A percentile compares a stretch with the other conserved stretches of the same genome.
Evolutionary conservation across 163 green algal genomes (phyloP).

Genomic region (Prototheca cutis): DNA sequence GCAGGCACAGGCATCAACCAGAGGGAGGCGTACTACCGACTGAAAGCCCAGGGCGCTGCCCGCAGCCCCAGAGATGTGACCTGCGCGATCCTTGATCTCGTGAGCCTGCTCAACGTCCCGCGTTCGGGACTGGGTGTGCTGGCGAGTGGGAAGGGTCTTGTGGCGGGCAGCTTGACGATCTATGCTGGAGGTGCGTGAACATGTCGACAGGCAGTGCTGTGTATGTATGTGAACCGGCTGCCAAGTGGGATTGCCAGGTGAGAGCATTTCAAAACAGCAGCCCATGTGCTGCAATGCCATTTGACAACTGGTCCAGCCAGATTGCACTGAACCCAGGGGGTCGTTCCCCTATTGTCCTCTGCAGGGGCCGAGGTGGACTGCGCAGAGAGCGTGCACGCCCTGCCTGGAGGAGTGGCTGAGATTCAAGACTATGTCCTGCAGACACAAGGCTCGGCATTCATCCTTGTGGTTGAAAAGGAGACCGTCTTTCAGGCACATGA

Average conservation of each 20-base stretch:
- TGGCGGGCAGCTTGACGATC: constrained; percentile 18
- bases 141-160: constrained; percentile 22
- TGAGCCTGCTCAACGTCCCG: constrained; percentile 19
- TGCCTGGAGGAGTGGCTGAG: constrained; percentile 17
- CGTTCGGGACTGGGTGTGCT: constrained; percentile 19
- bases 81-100: constrained; percentile 16
- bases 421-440: constrained; percentile 8
- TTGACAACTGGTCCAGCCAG: no score
- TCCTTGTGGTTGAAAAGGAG: constrained; percentile 70
- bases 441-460: constrained; percentile 8
- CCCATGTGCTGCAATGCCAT: no score
- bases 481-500: constrained; percentile 38
- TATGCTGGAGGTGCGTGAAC: background rate
- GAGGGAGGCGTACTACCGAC: constrained; percentile 27
- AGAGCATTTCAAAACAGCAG: no score
- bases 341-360: no score
- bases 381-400: background rate
- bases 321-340: no score
- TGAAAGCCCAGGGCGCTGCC: background rate
- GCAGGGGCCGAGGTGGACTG: background rate
- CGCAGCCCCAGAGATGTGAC: constrained; percentile 4
- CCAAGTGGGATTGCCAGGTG: no score
- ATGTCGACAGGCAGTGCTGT: background rate
- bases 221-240: no score
- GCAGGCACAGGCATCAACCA: constrained; percentile 12